A percentile compares a stretch with the other conserved stretches of the same genome.
Conservation (phyloP, 495 filamentous ascomycete genomes). For the Lasiosphaeria ovina region DNA sequence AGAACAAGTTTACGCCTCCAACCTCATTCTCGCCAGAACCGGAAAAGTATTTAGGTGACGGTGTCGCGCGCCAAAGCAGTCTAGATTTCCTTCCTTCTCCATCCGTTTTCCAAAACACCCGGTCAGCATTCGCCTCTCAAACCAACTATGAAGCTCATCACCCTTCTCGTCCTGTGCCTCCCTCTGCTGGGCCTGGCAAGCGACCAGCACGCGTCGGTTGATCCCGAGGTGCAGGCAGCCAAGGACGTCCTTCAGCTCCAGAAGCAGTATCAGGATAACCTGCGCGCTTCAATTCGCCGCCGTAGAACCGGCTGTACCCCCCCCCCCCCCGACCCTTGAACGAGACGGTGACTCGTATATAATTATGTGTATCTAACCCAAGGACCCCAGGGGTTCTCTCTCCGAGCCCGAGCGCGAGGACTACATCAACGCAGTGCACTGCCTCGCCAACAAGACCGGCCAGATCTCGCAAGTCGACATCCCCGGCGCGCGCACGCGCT, state of each 20-base stretch:
- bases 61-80: no score
- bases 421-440: constrained; percentile 45
- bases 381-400: constrained; percentile 1
- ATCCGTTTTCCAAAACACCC: no score
- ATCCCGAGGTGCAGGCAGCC: not conserved
- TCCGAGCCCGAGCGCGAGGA: constrained; percentile 12
- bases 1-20: no score
- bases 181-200: not conserved
- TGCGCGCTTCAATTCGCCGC: not conserved
- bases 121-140: no score
- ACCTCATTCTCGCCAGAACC: no score
- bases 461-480: constrained; percentile 9
- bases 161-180: not conserved
- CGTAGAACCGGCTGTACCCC: not conserved
- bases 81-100: no score
- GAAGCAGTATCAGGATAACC: constrained; percentile 4
- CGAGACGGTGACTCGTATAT: not conserved
- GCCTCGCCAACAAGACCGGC: constrained; percentile 40
- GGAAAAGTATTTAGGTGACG: no score
- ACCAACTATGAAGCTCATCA: not conserved
- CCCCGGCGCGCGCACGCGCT: constrained; percentile 45
- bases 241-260: not conserved
- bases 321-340: not conserved
- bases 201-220: not conserved
- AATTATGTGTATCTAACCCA: not conserved